phyloP scores from a whole-genome alignment of 129 eudicot species.

The Chrysanthemum lavandulifolium region DNA sequence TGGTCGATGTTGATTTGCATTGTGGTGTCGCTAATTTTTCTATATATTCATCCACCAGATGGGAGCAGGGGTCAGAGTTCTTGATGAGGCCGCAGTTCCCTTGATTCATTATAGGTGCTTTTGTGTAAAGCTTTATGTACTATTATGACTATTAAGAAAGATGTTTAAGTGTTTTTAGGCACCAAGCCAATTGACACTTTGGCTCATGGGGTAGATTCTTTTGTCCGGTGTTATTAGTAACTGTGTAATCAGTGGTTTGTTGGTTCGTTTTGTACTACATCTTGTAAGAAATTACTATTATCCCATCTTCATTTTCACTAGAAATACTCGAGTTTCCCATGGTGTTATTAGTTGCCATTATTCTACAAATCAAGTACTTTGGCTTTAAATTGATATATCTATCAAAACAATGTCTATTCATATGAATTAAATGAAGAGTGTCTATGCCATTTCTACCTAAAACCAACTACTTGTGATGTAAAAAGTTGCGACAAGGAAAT shows the following conservation, averaged over 20 bases:
- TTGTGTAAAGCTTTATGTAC: conserved; percentile 1
- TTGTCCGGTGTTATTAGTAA: conserved; percentile 4
- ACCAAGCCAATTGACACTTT: conserved; percentile 19
- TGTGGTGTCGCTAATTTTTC: conserved; percentile 32
- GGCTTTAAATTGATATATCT: no score
- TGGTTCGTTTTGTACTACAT: conserved; percentile 12
- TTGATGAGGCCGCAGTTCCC: conserved; percentile 19
- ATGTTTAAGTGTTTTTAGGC: conserved; percentile 3
- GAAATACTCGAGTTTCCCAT: no score
- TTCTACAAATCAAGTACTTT: neutral
- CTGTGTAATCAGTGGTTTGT: conserved; percentile 16
- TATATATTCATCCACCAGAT: conserved; percentile 34
- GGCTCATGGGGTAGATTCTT: conserved; percentile 17
- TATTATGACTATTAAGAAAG: neutral
- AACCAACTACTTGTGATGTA: no score
- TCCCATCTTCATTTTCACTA: neutral
- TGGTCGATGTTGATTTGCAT: conserved; percentile 46
- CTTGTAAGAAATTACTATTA: conserved; percentile 12
- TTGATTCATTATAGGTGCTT: neutral
- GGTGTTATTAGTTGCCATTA: no score
- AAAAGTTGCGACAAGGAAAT: no score
- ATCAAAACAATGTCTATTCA: no score
- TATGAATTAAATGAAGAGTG: no score
- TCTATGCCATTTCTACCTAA: no score
- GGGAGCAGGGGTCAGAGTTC: conserved; percentile 24